Percentiles rank a stretch among this genome's conserved stretches.
Conservation (phyloP, 208 protist genomes). For the Acanthamoeba castellanii region DNA sequence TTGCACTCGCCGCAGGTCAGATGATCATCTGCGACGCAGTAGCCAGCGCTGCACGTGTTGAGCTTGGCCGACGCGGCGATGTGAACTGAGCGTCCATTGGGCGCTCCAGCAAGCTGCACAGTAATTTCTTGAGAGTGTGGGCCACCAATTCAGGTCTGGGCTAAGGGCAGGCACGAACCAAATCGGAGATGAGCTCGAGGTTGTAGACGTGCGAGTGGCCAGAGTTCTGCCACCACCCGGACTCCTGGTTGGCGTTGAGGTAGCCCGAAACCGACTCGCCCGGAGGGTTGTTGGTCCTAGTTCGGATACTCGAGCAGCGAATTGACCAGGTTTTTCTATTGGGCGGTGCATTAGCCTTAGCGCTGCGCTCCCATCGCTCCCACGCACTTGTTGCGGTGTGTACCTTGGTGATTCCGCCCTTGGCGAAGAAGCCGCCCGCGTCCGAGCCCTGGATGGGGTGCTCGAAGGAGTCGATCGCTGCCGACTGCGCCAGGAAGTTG, state of each 20-base stretch:
- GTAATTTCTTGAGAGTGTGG: neutral
- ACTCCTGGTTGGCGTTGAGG: neutral
- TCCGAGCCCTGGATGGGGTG: neutral
- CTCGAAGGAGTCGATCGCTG: constrained; percentile 22
- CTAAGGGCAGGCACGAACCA: neutral
- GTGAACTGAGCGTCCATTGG: neutral
- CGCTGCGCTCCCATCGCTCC: no score
- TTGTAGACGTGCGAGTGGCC: neutral
- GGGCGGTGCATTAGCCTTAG: no score
- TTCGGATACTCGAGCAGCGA: neutral
- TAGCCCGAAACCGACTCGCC: neutral
- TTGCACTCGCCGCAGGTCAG: neutral
- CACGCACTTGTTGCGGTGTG: no score
- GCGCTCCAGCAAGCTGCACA: neutral
- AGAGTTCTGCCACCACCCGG: neutral
- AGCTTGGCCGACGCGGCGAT: neutral
- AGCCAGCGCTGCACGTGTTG: neutral
- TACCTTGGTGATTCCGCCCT: neutral
- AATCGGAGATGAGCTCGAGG: neutral
- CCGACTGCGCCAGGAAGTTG: constrained; percentile 20
- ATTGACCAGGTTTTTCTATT: constrained; percentile 1
- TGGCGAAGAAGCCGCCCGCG: neutral
- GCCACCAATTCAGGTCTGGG: neutral
- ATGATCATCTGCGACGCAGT: neutral
- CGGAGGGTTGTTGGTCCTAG: neutral